A percentile compares a stretch with the other conserved stretches of the same genome.
phyloP scores from a whole-genome alignment of 495 filamentous ascomycete species.

The Daldinia bambusicola region DNA sequence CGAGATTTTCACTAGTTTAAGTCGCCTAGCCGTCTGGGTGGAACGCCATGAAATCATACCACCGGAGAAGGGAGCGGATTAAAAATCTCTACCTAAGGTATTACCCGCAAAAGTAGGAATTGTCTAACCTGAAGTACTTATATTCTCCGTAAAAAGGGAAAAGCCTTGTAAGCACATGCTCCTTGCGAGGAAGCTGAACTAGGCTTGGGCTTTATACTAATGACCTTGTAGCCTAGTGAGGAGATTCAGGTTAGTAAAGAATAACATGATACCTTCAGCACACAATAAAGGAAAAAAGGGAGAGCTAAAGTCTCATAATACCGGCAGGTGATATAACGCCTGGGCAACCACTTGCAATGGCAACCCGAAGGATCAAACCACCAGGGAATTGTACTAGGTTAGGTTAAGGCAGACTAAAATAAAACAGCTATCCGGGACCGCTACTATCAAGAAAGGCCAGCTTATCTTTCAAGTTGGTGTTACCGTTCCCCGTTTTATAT shows the following conservation, averaged over 20 bases:
- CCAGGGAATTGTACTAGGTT: constrained; percentile 6
- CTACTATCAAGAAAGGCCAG: not conserved
- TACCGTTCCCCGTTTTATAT: not conserved
- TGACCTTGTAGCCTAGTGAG: constrained; percentile 1
- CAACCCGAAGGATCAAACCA: not conserved
- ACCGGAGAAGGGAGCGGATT: constrained; percentile 17
- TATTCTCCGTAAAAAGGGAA: constrained; percentile 7
- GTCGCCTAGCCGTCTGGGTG: constrained; percentile 17
- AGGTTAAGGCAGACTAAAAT: constrained; percentile 4
- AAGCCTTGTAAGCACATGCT: constrained; percentile 6
- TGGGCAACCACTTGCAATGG: constrained; percentile 11
- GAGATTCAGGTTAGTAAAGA: constrained; percentile 6
- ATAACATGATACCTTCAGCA: not conserved
- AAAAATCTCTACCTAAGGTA: constrained; percentile 9
- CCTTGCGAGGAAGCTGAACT: constrained; percentile 12
- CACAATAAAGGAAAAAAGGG: not conserved
- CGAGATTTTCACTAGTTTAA: constrained; percentile 1
- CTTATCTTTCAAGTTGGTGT: not conserved
- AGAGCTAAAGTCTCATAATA: not conserved
- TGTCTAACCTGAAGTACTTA: not conserved
- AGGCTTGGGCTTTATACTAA: constrained; percentile 11
- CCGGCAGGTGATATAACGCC: constrained; percentile 6
- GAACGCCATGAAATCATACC: constrained; percentile 36
- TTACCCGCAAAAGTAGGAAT: constrained; percentile 1
- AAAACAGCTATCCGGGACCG: not conserved